Evolutionary conservation across 2,329 filamentous ascomycete genomes (phyloP).

Genomic region (Drechslera avenae): DNA sequence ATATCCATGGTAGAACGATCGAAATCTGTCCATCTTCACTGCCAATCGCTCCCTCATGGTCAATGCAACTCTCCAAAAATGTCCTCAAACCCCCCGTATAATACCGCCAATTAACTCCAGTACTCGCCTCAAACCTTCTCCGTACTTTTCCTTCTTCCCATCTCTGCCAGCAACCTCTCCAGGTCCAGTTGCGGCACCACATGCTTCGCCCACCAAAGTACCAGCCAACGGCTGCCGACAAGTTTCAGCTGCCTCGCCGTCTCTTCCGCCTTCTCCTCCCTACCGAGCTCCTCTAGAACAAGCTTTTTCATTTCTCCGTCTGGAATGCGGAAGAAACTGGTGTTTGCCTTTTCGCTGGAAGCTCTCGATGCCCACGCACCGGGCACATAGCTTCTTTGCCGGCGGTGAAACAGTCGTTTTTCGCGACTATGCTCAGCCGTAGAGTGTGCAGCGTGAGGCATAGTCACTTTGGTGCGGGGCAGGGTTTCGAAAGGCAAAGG

Average conservation of each 20-base stretch:
- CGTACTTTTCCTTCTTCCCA: too few species aligned
- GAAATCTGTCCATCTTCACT: too few species aligned
- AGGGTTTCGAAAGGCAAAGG: slow-evolving; percentile 9
- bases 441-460: slow-evolving; percentile 9
- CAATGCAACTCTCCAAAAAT: too few species aligned
- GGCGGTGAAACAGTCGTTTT: slow-evolving; percentile 2
- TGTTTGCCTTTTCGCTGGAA: slow-evolving; percentile 13
- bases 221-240: slow-evolving; percentile 1
- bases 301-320: slow-evolving; percentile 1
- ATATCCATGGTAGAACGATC: too few species aligned
- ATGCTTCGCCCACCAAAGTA: slow-evolving; percentile 12
- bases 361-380: slow-evolving; percentile 17
- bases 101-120: too few species aligned
- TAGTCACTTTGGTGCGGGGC: not conserved
- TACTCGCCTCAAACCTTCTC: too few species aligned
- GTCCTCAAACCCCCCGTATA: too few species aligned
- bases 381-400: slow-evolving; percentile 2
- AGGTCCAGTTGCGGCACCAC: not conserved
- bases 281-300: not conserved
- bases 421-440: slow-evolving; percentile 7
- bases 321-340: slow-evolving; percentile 9
- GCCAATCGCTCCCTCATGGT: too few species aligned
- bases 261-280: slow-evolving; percentile 5
- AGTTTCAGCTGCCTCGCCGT: slow-evolving; percentile 5
- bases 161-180: too few species aligned